phyloP scores from a whole-genome alignment of 2,329 filamentous ascomycete genomes.

The Fusarium goolgardi region DNA sequence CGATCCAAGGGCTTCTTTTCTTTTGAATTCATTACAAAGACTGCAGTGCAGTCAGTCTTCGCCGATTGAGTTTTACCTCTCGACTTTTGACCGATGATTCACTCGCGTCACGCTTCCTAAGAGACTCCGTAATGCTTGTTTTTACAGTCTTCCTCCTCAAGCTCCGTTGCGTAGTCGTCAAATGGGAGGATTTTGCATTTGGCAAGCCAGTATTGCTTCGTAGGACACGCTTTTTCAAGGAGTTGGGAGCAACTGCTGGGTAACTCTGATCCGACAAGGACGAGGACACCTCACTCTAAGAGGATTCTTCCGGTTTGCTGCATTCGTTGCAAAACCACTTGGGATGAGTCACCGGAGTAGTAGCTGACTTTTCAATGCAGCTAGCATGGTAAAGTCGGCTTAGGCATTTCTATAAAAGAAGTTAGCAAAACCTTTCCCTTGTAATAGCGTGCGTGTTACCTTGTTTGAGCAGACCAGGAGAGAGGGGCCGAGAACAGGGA shows the following conservation, averaged over 20 bases:
- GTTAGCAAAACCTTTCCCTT: constrained; percentile 32
- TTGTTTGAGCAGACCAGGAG: constrained; percentile 63
- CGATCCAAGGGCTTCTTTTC: neutral
- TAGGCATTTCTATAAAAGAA: constrained; percentile 54
- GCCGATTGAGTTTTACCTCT: constrained; percentile 12
- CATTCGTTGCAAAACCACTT: constrained; percentile 62
- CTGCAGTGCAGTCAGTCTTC: neutral
- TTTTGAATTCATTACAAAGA: constrained; percentile 11
- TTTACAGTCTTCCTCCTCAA: constrained; percentile 12
- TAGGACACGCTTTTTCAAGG: neutral
- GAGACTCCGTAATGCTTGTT: neutral
- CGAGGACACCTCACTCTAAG: constrained; percentile 45
- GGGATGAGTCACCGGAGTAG: constrained; percentile 51
- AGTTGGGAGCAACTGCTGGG: neutral
- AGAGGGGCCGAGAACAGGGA: constrained; percentile 60
- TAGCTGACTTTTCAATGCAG: constrained; percentile 56
- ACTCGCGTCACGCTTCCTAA: neutral
- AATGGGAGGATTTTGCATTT: constrained; percentile 13
- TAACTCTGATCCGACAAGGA: constrained; percentile 21
- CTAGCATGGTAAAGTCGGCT: constrained; percentile 61
- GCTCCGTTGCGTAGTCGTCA: constrained; percentile 7
- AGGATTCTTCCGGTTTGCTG: constrained; percentile 39
- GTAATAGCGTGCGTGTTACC: constrained; percentile 51
- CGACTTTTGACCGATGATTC: constrained; percentile 11
- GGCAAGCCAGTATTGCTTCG: neutral